Conservation (phyloP, 2,329 filamentous ascomycete genomes). For the Aspergillus phoenicis region DNA sequence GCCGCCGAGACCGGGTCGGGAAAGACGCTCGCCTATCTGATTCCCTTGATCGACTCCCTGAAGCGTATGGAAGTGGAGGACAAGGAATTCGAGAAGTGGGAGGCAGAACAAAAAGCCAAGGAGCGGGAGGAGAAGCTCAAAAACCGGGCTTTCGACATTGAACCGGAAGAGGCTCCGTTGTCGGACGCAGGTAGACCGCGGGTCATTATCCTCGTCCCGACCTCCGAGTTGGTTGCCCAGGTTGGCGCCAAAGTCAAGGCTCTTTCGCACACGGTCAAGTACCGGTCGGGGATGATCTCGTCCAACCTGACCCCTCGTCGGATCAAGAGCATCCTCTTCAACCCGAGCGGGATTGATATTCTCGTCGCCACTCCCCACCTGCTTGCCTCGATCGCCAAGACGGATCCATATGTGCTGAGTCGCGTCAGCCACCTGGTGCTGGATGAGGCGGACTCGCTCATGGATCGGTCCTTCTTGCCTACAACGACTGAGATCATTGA, state of each 20-base stretch:
- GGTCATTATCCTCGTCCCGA: slow-evolving; percentile 85
- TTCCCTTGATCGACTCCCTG: slow-evolving; percentile 81
- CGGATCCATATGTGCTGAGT: slow-evolving; percentile 89
- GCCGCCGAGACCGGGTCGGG: slow-evolving; percentile 96
- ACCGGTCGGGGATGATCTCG: slow-evolving; percentile 80
- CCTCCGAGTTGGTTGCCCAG: slow-evolving; percentile 87
- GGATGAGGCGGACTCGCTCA: slow-evolving; percentile 93
- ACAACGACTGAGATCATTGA: slow-evolving; percentile 82
- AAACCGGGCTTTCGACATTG: slow-evolving; percentile 64
- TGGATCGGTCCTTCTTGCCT: slow-evolving; percentile 89
- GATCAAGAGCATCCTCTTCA: slow-evolving; percentile 84
- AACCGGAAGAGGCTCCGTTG: slow-evolving; percentile 63
- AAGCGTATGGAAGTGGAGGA: slow-evolving; percentile 73
- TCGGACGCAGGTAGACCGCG: slow-evolving; percentile 73
- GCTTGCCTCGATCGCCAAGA: slow-evolving; percentile 81
- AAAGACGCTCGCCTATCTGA: slow-evolving; percentile 89
- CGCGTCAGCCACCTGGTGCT: slow-evolving; percentile 85
- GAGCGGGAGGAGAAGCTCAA: slow-evolving; percentile 54
- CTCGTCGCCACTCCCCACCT: slow-evolving; percentile 87
- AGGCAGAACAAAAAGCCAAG: slow-evolving; percentile 55
- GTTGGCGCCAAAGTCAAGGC: slow-evolving; percentile 79
- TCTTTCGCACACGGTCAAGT: slow-evolving; percentile 83
- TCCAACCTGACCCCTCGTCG: slow-evolving; percentile 73
- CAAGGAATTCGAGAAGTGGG: slow-evolving; percentile 60
- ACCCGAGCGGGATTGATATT: slow-evolving; percentile 77